These are phyloP conservation scores for Sclerotinia sclerotiorum DNA, from an alignment of 2,329 filamentous ascomycete genomes.

Conservation along the genomic window DNA sequence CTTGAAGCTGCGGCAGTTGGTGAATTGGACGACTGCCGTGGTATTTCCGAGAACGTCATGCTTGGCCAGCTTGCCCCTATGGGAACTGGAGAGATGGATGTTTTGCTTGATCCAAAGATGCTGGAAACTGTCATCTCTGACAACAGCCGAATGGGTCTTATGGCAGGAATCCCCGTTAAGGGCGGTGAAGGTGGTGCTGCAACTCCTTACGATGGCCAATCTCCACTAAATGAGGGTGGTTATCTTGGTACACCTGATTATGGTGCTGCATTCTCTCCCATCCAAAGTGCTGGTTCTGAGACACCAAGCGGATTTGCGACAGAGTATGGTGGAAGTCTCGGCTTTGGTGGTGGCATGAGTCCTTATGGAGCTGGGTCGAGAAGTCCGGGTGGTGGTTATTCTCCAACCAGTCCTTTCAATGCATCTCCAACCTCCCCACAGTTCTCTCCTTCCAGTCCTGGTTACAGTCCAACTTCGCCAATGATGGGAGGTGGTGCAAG, in stretches of 20 bases:
- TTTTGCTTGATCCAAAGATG: slow-evolving; percentile 92
- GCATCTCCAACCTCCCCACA: slow-evolving; percentile 53
- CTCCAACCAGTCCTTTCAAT: slow-evolving; percentile 61
- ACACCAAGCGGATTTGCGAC: slow-evolving; percentile 63
- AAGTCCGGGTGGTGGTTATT: slow-evolving; percentile 69
- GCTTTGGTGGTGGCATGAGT: slow-evolving; percentile 57
- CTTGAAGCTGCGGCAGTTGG: slow-evolving; percentile 92
- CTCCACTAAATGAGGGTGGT: slow-evolving; percentile 72
- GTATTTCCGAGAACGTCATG: slow-evolving; percentile 99
- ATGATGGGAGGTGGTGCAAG: slow-evolving; percentile 53
- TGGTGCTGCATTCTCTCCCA: slow-evolving; percentile 70
- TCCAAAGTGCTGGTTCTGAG: slow-evolving; percentile 73
- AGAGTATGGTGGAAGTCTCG: slow-evolving; percentile 52
- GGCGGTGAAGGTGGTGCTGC: slow-evolving; percentile 78
- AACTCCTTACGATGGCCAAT: slow-evolving; percentile 90
- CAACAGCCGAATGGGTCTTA: slow-evolving; percentile 81
- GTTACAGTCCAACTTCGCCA: slow-evolving; percentile 53
- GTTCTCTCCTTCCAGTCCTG: slow-evolving; percentile 39
- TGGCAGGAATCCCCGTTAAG: slow-evolving; percentile 76
- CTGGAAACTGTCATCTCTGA: slow-evolving; percentile 92
- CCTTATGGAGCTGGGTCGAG: slow-evolving; percentile 55
- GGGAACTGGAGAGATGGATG: slow-evolving; percentile 94
- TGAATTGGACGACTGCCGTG: slow-evolving; percentile 95
- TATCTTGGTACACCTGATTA: slow-evolving; percentile 61
- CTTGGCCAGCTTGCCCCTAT: slow-evolving; percentile 95